Evolutionary conservation across 495 filamentous ascomycete genomes (phyloP), one percentile per base, ranked within the genome.

Genomic region (Chaetomium tenue): DNA sequence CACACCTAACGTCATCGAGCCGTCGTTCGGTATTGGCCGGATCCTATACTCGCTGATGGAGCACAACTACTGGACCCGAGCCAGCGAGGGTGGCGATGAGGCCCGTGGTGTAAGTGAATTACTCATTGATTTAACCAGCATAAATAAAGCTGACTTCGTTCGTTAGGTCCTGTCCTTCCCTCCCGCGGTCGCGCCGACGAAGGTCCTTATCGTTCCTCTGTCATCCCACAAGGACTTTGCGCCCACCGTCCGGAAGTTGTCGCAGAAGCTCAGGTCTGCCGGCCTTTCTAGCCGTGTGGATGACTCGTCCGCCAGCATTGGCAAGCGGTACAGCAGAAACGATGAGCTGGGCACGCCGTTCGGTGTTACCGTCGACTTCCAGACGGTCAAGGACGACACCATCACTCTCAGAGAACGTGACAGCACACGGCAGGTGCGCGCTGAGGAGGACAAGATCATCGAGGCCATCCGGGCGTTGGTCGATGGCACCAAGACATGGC

Each of bases 1-100:
- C 77, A 91, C 86, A 1, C 90, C 90, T 30, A 92, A 91, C 67
- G 89, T 93, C 30, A 92, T 93, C 62, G 89, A 93, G 77, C 90
- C 90, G 1, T 92, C 90, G 11, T 93, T 93, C 70, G 89, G 90
- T 76, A 91, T 93, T 67, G 90, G 90, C 55, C 83, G 90, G 56
- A 91, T 92, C 44, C 73, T 93, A 55, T 92, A 91, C 79, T 85
- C 85, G 66, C 75, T 92, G 68, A 85, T 91, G 59, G 90, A 93
- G 77, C 90, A 93, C 74, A 82, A 81, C 67, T 92, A 89, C 81
- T 93, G 89, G 90, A 85, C 83, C 46, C 82, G 89, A 50, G 80
- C 72, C 25, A 84, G 78, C 63, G 87, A 89, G 16, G 87, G 83
- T 61, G 85, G 79, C 55, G 88, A 91, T 64, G 88, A 86, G 69